Base-by-base conservation (phyloP, 345 rosid species). In the Sisymbrium irio region DNA sequence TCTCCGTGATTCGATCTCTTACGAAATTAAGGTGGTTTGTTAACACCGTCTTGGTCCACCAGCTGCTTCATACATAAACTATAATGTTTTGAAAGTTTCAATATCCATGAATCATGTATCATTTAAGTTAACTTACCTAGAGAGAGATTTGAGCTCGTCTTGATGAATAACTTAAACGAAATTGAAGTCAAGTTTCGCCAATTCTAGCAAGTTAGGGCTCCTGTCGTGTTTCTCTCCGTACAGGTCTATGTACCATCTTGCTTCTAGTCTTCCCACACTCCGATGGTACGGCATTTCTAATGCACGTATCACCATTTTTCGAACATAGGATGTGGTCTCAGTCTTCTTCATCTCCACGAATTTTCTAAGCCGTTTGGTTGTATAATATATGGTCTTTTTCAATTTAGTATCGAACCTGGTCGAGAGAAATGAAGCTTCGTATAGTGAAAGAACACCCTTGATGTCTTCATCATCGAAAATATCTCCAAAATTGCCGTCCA, bases 221-320 rank as follows among this genome's bases (percentile, higher is more conserved):
- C 1, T 65, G 42, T 76, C 69, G 1, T 54, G 15, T 33, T 22
- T 63, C 59, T 58, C 75, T 67, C 69, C 62, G 22, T 64, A 83
- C 10, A 66, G 33, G 19, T 74, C 66, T 4, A 83, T 81, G 55
- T 72, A 77, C 84, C 81, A 81, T 25, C 79, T 67, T 0, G 83
- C 77, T 44, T 84, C 85, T 59, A 73, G 41, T 47, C 85, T 76
- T 57, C 5, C 46, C 27, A 81, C 59, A 50, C 82, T 74, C 71
- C 76, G 71, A 47, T 82, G 82, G 32, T 76, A 41, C 0, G 88
- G 85, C 50, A 78, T 57, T 37, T 81, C 81, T 65, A 83, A 39
- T 9, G 83, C 83, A 62, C 72, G 84, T 0, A 35, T 66, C 41
- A 74, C 83, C 10, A 79, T 62, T 57, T 27, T 54, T 2, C 39